A percentile compares a stretch with the other conserved stretches of the same genome.
phyloP scores from a whole-genome alignment of 2,329 filamentous ascomycete species.

The Xylariaceae sp. region DNA sequence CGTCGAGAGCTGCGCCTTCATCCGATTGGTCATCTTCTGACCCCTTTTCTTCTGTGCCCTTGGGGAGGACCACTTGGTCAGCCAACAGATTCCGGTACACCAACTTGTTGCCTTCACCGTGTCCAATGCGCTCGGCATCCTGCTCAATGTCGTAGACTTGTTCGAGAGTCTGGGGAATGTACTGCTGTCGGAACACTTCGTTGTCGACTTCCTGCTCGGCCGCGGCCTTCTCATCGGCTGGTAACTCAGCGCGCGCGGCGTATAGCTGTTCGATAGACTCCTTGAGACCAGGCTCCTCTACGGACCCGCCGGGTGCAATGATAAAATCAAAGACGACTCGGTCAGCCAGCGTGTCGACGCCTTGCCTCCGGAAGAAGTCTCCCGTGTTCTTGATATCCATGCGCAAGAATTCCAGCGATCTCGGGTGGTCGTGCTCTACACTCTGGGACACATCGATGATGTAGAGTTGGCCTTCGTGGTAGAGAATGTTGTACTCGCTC shows the following conservation, averaged over 20 bases:
- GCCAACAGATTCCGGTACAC: constrained; percentile 84
- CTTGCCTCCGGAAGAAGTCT: constrained; percentile 85
- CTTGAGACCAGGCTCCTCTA: constrained; percentile 57
- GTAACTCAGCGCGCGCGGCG: constrained; percentile 45
- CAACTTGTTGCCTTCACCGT: constrained; percentile 69
- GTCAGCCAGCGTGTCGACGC: constrained; percentile 75
- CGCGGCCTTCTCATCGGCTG: constrained; percentile 44
- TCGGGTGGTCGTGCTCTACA: constrained; percentile 93
- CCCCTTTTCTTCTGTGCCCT: constrained; percentile 30
- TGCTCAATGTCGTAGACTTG: constrained; percentile 96
- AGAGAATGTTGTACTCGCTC: constrained; percentile 97
- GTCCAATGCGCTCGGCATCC: constrained; percentile 71
- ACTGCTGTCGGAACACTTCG: constrained; percentile 91
- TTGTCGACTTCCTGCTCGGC: constrained; percentile 71
- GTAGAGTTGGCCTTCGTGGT: constrained; percentile 74
- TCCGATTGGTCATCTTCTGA: constrained; percentile 40
- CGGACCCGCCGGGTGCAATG: constrained; percentile 54
- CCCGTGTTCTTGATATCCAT: constrained; percentile 98
- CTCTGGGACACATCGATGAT: constrained; percentile 98
- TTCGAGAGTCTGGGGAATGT: constrained; percentile 91
- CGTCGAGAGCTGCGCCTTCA: constrained; percentile 44
- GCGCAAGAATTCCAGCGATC: constrained; percentile 84
- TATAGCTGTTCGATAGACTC: constrained; percentile 63
- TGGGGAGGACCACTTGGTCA: constrained; percentile 50
- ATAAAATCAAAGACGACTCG: constrained; percentile 81